These are phyloP conservation scores for Opeltia flavorubescens DNA, from an alignment of 495 filamentous ascomycete genomes.

Conservation along the genomic window DNA sequence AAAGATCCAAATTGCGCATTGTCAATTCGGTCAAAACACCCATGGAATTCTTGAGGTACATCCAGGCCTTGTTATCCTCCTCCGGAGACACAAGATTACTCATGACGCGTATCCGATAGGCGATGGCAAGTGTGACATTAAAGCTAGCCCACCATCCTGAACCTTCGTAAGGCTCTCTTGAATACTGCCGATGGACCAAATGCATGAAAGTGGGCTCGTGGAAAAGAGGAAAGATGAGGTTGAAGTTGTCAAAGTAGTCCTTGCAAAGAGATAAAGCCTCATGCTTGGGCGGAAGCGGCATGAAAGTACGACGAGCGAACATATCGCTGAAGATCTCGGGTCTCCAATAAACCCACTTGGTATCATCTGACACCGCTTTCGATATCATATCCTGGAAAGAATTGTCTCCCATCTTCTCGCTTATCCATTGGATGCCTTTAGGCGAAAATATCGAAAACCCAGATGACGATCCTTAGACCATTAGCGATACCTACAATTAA, in stretches of 20 bases:
- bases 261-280: slow-evolving; percentile 72
- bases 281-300: slow-evolving; percentile 63
- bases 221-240: slow-evolving; percentile 94
- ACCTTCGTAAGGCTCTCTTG: slow-evolving; percentile 80
- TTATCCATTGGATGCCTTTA: slow-evolving; percentile 97
- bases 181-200: slow-evolving; percentile 84
- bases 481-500: slow-evolving; percentile 13
- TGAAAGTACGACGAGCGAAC: slow-evolving; percentile 77
- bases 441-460: slow-evolving; percentile 98
- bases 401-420: slow-evolving; percentile 87
- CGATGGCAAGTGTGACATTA: slow-evolving; percentile 85
- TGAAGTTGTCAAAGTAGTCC: slow-evolving; percentile 97
- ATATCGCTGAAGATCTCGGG: slow-evolving; percentile 87
- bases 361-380: slow-evolving; percentile 64
- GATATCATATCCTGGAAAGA: slow-evolving; percentile 96
- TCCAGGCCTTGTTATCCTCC: slow-evolving; percentile 88
- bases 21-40: slow-evolving; percentile 81
- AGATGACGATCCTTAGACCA: slow-evolving; percentile 67
- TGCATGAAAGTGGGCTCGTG: slow-evolving; percentile 98
- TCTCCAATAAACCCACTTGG: slow-evolving; percentile 94
- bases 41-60: slow-evolving; percentile 92
- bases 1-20: slow-evolving; percentile 87
- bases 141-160: slow-evolving; percentile 98
- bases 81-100: slow-evolving; percentile 79
- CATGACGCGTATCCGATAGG: slow-evolving; percentile 88